Base-by-base conservation (phyloP, 2,329 filamentous ascomycete species). In the Ophiosphaerella herpotricha region DNA sequence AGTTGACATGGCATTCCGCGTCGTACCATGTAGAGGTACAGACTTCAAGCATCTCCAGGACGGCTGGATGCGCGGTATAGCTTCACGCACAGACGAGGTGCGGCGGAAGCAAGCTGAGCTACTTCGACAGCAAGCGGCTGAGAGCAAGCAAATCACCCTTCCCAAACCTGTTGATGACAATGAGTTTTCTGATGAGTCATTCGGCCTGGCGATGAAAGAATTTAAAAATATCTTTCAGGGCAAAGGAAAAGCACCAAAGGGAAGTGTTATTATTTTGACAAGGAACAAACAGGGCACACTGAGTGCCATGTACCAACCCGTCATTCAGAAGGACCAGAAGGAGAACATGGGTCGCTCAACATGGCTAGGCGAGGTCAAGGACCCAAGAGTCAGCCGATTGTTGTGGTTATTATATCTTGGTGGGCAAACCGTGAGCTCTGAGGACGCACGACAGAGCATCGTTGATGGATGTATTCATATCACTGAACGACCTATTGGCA, bases 11-110 rank as follows among this genome's bases (percentile, higher is more conserved):
- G 83, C 87, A 0, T 86, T 96, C 75, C 84, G 93, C 39, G 88
- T 99, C 56, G 86, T 93, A 2, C 94, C 94, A 0, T 91, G 91
- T n/a, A 82, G 91, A 33, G 91, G 95, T 73, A 99, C 94, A 14
- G 92, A 97, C 74, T 97, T 97, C 74, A 85, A 87, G 58, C 94
- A 99, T 72, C 75, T 99, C 55, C 85, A 93, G 35, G 94, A 99
- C 68, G 94, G 90, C 1, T 95, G 92, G 78, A 90, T 97, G 51
- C 84, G 91, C 5, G 89, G 90, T 18, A 88, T 99, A 57, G 89
- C 89, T 46, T 87, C 84, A 7, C 85, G 88, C 31, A 87, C 88
- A 2, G 80, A 86, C 55, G 78, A 80, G 18, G 78, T 78, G 1
- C 48, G 62, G 0, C 44, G 68, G 5, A 68, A 65, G 34, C 70